Conservation (phyloP, 225 moss, liverwort and hornwort species). For the Sphagnum contortum region DNA sequence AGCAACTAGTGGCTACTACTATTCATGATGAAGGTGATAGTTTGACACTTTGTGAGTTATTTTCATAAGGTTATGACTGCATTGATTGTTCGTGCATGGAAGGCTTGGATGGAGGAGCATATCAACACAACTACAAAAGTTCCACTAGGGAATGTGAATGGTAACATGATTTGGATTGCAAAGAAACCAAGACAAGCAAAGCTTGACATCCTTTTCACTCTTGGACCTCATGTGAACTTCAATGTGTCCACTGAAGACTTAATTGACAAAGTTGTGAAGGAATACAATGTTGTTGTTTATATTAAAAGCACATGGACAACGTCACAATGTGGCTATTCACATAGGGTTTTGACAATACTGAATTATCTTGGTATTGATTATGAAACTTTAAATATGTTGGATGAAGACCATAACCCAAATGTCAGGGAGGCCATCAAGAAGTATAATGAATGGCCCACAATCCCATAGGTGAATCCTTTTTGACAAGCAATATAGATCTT, state of each 20-base stretch:
- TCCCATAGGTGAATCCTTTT: conserved; percentile 50
- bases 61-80: too few relatives aligned
- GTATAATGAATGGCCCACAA: conserved; percentile 93
- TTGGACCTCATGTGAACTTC: conserved; percentile 71
- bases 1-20: too few relatives aligned
- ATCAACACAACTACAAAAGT: conserved; percentile 57
- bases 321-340: conserved; percentile 91
- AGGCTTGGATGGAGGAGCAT: conserved; percentile 78
- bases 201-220: conserved; percentile 76
- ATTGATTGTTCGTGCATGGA: too few relatives aligned
- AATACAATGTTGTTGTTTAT: conserved; percentile 58
- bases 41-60: too few relatives aligned
- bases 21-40: too few relatives aligned
- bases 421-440: conserved; percentile 75
- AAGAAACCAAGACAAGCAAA: conserved; percentile 58
- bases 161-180: conserved; percentile 80
- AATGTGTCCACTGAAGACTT: conserved; percentile 60
- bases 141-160: conserved; percentile 71
- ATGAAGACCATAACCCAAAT: conserved; percentile 84
- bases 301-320: conserved; percentile 87
- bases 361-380: conserved; percentile 74
- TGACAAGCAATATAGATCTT: background rate
- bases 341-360: conserved; percentile 75
- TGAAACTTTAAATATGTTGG: conserved; percentile 86
- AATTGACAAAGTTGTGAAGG: conserved; percentile 86